These are phyloP conservation scores for Blepharisma stoltei DNA, from an alignment of 73 alveolate species.

Conservation along the genomic window DNA sequence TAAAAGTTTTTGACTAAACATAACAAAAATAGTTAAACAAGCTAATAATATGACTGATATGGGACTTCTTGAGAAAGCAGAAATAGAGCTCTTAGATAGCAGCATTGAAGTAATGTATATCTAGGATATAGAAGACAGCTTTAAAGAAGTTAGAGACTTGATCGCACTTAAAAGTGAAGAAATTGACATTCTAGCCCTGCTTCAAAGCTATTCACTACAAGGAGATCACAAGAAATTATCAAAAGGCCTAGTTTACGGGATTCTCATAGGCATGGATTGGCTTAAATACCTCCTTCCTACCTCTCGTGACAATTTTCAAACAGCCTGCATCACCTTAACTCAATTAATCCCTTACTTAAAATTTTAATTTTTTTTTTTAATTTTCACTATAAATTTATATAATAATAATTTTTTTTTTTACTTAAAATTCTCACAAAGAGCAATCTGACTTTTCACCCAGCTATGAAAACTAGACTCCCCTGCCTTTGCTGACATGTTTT, in stretches of 20 bases:
- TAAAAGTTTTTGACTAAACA: no score
- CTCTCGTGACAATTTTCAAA: background rate
- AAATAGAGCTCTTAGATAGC: no score
- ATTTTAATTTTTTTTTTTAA: no score
- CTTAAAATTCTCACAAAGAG: background rate
- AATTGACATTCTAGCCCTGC: background rate
- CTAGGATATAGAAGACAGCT: no score
- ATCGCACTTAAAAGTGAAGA: background rate
- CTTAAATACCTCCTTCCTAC: background rate
- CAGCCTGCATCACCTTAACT: background rate
- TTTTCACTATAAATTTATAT: no score
- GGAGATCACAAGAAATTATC: constrained; percentile 3
- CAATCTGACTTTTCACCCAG: background rate
- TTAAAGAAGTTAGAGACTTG: no score
- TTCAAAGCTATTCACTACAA: background rate
- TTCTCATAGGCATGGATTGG: background rate
- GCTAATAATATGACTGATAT: no score
- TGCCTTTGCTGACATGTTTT: constrained; percentile 2
- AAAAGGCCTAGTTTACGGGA: constrained; percentile 27
- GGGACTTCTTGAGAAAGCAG: no score
- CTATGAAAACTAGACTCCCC: background rate
- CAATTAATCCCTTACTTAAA: background rate
- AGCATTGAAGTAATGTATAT: no score
- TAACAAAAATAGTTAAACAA: no score
- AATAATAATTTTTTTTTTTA: no score